Conservation (phyloP, 2,329 filamentous ascomycete genomes). For the Aspergillus quadrilineatus region DNA sequence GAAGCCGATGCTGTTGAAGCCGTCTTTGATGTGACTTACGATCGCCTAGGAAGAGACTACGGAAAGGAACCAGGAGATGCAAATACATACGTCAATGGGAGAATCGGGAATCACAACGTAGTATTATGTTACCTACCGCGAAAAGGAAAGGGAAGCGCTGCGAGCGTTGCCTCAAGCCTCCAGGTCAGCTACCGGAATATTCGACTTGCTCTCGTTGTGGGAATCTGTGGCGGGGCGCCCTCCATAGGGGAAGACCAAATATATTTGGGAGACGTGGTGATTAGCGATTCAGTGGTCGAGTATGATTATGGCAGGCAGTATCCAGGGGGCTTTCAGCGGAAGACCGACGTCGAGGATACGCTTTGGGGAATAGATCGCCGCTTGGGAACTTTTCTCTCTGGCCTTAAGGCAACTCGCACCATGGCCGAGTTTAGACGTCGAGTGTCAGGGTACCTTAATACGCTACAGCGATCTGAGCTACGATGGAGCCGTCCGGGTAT, state of each 20-base stretch:
- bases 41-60: not conserved
- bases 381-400: not conserved
- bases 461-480: not conserved
- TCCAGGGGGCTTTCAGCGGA: constrained; percentile 2
- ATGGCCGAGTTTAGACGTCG: not conserved
- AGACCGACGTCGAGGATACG: not conserved
- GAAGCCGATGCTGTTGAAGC: constrained; percentile 5
- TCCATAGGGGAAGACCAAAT: not conserved
- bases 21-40: constrained; percentile 4
- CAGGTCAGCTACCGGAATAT: not conserved
- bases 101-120: not conserved
- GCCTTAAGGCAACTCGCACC: not conserved
- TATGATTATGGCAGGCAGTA: constrained; percentile 8
- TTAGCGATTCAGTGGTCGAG: not conserved
- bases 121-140: not conserved
- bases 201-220: not conserved
- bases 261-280: not conserved
- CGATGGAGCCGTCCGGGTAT: not conserved
- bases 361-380: not conserved
- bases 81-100: constrained; percentile 1
- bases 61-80: not conserved
- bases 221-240: not conserved
- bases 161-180: not conserved
- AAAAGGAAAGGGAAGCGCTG: not conserved
- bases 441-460: not conserved